Evolutionary conservation across 345 rosid genomes (phyloP), one percentile per base, ranked within the genome.

Genomic region (Capsella bursapastoris): DNA sequence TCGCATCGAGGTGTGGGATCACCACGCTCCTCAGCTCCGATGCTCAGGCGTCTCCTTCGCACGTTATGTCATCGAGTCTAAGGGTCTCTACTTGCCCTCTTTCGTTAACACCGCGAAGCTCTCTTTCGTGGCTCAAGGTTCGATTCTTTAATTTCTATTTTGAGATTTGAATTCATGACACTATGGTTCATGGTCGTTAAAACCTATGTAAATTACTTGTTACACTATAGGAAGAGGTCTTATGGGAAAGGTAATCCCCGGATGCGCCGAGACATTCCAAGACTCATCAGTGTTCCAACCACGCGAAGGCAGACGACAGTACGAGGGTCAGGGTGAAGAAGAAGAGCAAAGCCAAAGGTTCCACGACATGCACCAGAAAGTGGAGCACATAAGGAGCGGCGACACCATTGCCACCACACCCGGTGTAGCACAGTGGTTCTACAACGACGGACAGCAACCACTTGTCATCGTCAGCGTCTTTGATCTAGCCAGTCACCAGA

Each of bases 191-290:
- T 43, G 25, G 47, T 43, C 47, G 1, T 43, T 43, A 38, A 12
- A 38, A 38, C 43, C 25, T 22, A 22, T 22, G 25, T 22, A 22
- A 22, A 22, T 22, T 22, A 22, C 25, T 22, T 22, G 25, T 22
- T 22, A 22, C 53, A 43, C 1, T 51, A 34, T 22, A 79, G 93
- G 91, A 48, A 69, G 43, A 47, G 93, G 96, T 45, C 44, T 85
- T 5, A 50, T 68, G 50, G 87, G 89, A 0, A 58, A 60, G 29
- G 63, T 82, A 61, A 48, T 85, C 49, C 83, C 96, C 3, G 93
- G 91, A 18, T 91, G 91, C 38, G 86, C 93, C 34, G 96, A 86
- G 81, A 89, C 93, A 6, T 86, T 60, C 83, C 85, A 86, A 65
- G 78, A 78, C 25, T 45, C 74, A 22, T 6, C 82, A 61, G 34